Evolutionary conservation across 495 filamentous ascomycete species (phyloP).

Genomic region (Polyplosphaeria fusca): DNA sequence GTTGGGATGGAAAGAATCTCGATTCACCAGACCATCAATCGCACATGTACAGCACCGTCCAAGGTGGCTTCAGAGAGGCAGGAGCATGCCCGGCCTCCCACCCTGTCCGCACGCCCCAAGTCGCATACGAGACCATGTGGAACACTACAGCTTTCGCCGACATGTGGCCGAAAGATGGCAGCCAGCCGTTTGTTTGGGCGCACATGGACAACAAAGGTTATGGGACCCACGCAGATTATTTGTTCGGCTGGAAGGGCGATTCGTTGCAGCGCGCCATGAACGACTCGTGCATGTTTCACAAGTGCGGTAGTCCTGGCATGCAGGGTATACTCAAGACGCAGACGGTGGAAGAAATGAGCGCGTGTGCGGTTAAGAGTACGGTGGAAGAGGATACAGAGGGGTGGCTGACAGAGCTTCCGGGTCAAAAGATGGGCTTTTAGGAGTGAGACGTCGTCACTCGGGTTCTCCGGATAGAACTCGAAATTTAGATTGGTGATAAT

Average conservation of each 20-base stretch:
- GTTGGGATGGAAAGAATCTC: conserved; percentile 30
- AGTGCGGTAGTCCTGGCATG: conserved; percentile 19
- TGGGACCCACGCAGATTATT: conserved; percentile 29
- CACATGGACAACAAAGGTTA: conserved; percentile 25
- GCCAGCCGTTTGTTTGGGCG: conserved; percentile 27
- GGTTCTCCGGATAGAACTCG: too few species aligned
- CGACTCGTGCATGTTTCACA: conserved; percentile 26
- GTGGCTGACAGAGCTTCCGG: conserved; percentile 19
- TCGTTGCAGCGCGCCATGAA: conserved; percentile 24
- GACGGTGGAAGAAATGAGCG: conserved; percentile 23
- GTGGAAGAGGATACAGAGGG: conserved; percentile 26
- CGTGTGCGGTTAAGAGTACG: conserved; percentile 17
- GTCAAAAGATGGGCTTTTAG: background rate
- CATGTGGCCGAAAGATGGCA: conserved; percentile 29
- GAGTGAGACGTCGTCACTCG: too few species aligned
- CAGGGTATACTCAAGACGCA: conserved; percentile 26
- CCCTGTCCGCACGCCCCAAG: conserved; percentile 26
- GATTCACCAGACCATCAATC: conserved; percentile 29
- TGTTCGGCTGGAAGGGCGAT: conserved; percentile 32
- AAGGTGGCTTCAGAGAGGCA: conserved; percentile 25
- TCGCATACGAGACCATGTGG: conserved; percentile 33
- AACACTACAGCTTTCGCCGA: conserved; percentile 26
- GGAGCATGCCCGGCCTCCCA: conserved; percentile 22
- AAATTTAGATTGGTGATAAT: too few species aligned
- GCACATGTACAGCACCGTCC: conserved; percentile 20